Conservation (phyloP, 257 asterid species). For the Capsicum pubescens region DNA sequence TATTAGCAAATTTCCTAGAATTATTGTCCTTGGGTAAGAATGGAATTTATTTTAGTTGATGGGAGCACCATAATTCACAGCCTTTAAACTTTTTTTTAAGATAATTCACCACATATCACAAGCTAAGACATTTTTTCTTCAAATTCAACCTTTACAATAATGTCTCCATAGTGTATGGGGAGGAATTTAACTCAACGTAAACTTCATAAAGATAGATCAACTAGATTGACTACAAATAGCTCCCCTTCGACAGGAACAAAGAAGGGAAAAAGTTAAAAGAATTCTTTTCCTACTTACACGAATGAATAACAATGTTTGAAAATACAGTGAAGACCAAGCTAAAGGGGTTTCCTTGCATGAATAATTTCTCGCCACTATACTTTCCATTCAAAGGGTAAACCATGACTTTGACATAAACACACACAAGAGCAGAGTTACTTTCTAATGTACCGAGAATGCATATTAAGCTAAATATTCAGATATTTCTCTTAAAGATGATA, state of each 20-base stretch:
- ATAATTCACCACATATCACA: slow-evolving; percentile 5
- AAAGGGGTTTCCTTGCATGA: neutral
- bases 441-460: neutral
- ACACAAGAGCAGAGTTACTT: neutral
- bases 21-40: neutral
- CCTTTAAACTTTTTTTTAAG: neutral
- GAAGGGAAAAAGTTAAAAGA: neutral
- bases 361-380: neutral
- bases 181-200: neutral
- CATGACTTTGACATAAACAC: slow-evolving; percentile 25
- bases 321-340: neutral
- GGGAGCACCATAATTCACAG: neutral
- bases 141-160: neutral
- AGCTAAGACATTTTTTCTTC: neutral
- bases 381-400: neutral
- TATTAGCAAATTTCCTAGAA: neutral
- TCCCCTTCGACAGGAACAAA: neutral
- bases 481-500: slow-evolving; percentile 20
- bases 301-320: slow-evolving; percentile 9
- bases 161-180: neutral
- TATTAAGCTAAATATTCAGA: neutral
- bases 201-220: neutral
- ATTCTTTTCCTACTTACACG: slow-evolving; percentile 3
- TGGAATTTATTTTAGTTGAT: neutral
- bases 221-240: neutral